Evolutionary conservation across 2,329 filamentous ascomycete species (phyloP), one percentile per base, ranked within the genome.

Genomic region (Alternaria arborescens): DNA sequence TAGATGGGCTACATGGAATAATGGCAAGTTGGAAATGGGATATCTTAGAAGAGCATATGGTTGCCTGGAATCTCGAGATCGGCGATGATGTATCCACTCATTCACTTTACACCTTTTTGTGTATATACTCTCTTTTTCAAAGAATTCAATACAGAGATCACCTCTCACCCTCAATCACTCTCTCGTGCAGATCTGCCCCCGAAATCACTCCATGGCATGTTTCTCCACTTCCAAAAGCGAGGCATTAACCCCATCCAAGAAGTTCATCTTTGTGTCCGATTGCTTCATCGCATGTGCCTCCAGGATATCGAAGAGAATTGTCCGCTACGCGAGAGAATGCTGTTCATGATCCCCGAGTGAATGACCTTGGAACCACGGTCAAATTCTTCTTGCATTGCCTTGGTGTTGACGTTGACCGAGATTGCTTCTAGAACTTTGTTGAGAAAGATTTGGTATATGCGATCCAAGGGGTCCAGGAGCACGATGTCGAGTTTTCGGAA

Each of bases 341-440:
- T 18, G 0, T 22, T 20, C 22, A 43, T 52, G 43, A 46, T 55
- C 3, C 14, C n/a, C 10, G 36, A 48, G 4, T 58, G 34, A 34
- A 11, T 5, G 10, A 18, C 8, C 11, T 46, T 28, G 40, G 46
- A 4, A 53, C 44, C 8, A 16, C 38, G 14, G 14, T 64, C 22
- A 61, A 43, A n/a, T 64, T 64, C 41, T 56, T 47, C 51, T 64
- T 64, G 26, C 41, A 40, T 14, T 28, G 26, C 7, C 53, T 18
- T 7, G 24, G 28, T 24, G 24, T 42, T 11, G 32, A 26, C 16
- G 24, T n/a, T 18, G 5, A 14, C 16, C 32, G 30, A n/a, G 46
- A 55, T 14, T 4, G 22, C 12, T 51, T 52, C 34, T 14, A 28
- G 28, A 20, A 51, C 18, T 54, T 55, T 36, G 26, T 59, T 10